Evolutionary conservation across 495 filamentous ascomycete genomes (phyloP), one percentile per base, ranked within the genome.

Genomic region (Podospora australis): DNA sequence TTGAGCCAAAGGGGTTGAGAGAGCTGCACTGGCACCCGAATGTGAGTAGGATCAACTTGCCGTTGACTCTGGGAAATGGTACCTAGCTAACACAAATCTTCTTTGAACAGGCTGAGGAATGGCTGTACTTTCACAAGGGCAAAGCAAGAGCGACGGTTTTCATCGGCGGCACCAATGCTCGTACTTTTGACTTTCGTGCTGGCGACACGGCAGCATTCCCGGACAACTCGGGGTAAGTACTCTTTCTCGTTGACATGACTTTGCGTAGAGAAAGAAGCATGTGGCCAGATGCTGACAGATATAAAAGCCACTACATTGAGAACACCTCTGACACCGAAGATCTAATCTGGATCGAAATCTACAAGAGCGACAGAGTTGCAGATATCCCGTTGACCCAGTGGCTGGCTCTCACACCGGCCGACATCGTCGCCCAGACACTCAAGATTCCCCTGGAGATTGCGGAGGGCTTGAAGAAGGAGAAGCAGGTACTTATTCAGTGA

Each of bases 301-400:
- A n/a, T n/a, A n/a, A n/a, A n/a, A n/a, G n/a, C n/a, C 85, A 89
- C 60, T 88, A 84, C 62, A 74, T 89, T 46, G 83, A 90, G 69
- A 89, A 88, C 53, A 79, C 78, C 1, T n/a, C n/a, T n/a, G 82
- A 83, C 3, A 74, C 78, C 24, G 79, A 81, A 44, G 83, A 86
- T 53, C 63, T 84, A 28, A 68, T 86, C 11, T 80, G 87, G 44
- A 54, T 89, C 34, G 86, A 89, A 55, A 81, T 89, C 2, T 66
- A 89, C 50, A 77, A 84, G 55, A 81, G 83, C 1, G 67, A 74
- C 46, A 69, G 78, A 53, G 89, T 88, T 47, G 48, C 56, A 69
- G 82, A 86, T 55, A 69, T 85, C 39, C 77, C 77, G 17, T 72
- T 84, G 14, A 75, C 78, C 3, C 82, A 87, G 62, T 78, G 74